A percentile compares a stretch with the other conserved stretches of the same genome.
These are phyloP conservation scores for Cydonia oblonga DNA, from an alignment of 331 rosid genomes.

Conservation along the genomic window DNA sequence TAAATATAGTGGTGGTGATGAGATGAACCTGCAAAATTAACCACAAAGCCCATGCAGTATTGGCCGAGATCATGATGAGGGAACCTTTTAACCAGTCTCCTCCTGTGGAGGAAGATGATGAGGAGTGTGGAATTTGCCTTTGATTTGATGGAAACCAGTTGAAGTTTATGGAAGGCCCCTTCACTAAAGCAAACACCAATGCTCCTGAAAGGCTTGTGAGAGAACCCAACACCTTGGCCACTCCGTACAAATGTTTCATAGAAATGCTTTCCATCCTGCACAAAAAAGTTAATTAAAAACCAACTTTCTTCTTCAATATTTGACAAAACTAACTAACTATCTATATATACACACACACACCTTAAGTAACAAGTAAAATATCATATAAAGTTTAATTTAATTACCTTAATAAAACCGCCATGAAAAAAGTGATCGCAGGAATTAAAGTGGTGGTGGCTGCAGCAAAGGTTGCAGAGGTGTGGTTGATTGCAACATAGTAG, in stretches of 20 bases:
- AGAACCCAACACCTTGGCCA: slow-evolving; percentile 76
- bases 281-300: background rate
- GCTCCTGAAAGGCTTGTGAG: slow-evolving; percentile 68
- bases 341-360: too few relatives aligned
- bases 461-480: slow-evolving; percentile 86
- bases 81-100: slow-evolving; percentile 52
- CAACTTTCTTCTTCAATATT: background rate
- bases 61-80: slow-evolving; percentile 71
- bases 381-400: background rate
- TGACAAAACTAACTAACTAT: background rate
- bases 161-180: slow-evolving; percentile 53
- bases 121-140: background rate
- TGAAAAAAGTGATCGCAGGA: slow-evolving; percentile 69
- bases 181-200: slow-evolving; percentile 59
- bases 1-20: background rate
- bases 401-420: slow-evolving; percentile 65
- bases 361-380: too few relatives aligned
- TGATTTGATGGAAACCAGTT: slow-evolving; percentile 22
- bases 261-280: slow-evolving; percentile 62
- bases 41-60: slow-evolving; percentile 74
- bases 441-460: slow-evolving; percentile 72
- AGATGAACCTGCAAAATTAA: slow-evolving; percentile 65
- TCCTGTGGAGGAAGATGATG: slow-evolving; percentile 11
- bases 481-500: slow-evolving; percentile 57
- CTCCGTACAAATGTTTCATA: slow-evolving; percentile 37